Evolutionary conservation across 2,329 filamentous ascomycete species (phyloP), one percentile per base, ranked within the genome.

Genomic region (Curvularia sp.): DNA sequence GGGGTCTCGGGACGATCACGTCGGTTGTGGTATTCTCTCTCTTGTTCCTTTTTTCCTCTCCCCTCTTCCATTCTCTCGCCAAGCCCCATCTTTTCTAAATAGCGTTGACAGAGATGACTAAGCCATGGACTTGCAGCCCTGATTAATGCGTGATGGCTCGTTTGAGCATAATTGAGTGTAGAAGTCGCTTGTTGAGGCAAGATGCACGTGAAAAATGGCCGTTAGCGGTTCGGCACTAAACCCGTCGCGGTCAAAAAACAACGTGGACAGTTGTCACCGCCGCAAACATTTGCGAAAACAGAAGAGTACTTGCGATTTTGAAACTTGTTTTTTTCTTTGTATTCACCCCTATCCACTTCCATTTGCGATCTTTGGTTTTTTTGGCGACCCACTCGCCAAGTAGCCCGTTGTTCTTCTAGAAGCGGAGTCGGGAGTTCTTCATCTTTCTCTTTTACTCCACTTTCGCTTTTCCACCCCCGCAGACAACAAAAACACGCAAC

Each of bases 61-160:
- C 5, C 39, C 9, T 41, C 47, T 39, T 49, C 30, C 28, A 36
- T 36, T 15, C 18, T 36, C 34, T 18, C n/a, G n/a, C 34, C 15
- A 5, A 36, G 15, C 18, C 18, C 34, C 2, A 18, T 8, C 8
- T 8, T 36, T 18, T 36, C 15, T 36, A 15, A 9, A 36, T n/a
- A n/a, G n/a, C n/a, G n/a, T n/a, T n/a, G n/a, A 36, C 18, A 7
- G 3, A 36, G 15, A 36, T 36, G 34, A 36, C 34, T 18, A 36
- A 36, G 34, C 15, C 27, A 42, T 57, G 60, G 63, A 66, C 59
- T 54, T 62, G 61, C 59, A 62, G 54, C n/a, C n/a, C n/a, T n/a
- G n/a, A n/a, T n/a, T n/a, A n/a, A n/a, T 41, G 36, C 5, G 34
- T 39, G 9, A 7, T 28, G 4, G 34, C 32, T 49, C 7, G 23